Conservation (phyloP, 352 stramenopile species). For the Phytophthora kernoviae region DNA sequence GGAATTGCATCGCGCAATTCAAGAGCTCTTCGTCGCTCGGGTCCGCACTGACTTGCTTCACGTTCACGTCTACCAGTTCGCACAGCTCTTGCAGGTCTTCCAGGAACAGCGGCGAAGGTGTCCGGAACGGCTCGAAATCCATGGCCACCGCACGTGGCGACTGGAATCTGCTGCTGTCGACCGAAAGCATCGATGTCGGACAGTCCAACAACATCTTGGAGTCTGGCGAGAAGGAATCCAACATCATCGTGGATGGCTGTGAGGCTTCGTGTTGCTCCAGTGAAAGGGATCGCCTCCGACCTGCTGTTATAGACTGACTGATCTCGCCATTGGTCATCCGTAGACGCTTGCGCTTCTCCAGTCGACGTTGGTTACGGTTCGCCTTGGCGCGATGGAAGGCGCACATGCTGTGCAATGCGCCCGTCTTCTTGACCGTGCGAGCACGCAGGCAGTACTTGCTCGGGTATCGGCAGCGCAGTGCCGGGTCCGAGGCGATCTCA, state of each 20-base stretch:
- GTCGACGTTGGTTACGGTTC: constrained; percentile 60
- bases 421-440: constrained; percentile 67
- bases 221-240: constrained; percentile 8
- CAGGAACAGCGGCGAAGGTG: constrained; percentile 35
- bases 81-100: constrained; percentile 47
- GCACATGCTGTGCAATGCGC: constrained; percentile 63
- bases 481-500: constrained; percentile 40
- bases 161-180: constrained; percentile 7
- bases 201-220: constrained; percentile 8
- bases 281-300: neutral
- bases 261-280: constrained; percentile 6
- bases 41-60: constrained; percentile 7
- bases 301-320: neutral
- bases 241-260: constrained; percentile 3
- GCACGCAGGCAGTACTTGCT: constrained; percentile 58
- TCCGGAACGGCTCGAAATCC: constrained; percentile 41
- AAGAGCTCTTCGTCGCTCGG: constrained; percentile 2
- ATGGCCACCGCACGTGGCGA: constrained; percentile 30
- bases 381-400: constrained; percentile 62
- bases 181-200: neutral
- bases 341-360: constrained; percentile 47
- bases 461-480: constrained; percentile 53
- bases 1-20: constrained; percentile 2
- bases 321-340: constrained; percentile 14
- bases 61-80: constrained; percentile 37